These are phyloP conservation scores for Suillus occidentalis DNA, from an alignment of 768 basidiomycete species.

Conservation along the genomic window DNA sequence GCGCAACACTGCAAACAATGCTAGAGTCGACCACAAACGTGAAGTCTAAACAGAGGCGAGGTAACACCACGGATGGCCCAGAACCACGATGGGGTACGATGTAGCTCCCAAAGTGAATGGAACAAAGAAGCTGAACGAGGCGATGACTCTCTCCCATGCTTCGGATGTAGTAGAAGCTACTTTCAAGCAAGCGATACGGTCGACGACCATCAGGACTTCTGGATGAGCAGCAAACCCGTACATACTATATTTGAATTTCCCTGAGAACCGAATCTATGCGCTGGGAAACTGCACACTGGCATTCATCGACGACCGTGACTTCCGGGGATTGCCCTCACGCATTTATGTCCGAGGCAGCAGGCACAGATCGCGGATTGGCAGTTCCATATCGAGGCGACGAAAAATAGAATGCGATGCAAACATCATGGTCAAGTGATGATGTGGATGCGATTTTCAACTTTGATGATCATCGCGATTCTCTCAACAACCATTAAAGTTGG, in stretches of 20 bases:
- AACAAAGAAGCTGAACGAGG: background rate
- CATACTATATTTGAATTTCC: background rate
- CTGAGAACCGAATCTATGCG: background rate
- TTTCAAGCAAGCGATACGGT: background rate
- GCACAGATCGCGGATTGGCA: too few species aligned
- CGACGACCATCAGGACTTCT: background rate
- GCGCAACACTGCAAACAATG: too few species aligned
- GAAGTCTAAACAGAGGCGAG: constrained; percentile 3
- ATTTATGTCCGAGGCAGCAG: background rate
- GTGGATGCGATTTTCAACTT: background rate
- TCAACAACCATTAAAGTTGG: too few species aligned
- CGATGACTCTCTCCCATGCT: background rate
- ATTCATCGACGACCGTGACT: background rate
- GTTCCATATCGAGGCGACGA: background rate
- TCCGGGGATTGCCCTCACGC: too few species aligned
- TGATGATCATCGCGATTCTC: too few species aligned
- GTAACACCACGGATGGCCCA: constrained; percentile 4
- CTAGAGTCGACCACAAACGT: background rate
- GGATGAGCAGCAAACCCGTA: background rate
- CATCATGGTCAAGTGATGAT: background rate
- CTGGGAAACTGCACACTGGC: background rate
- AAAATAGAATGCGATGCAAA: background rate
- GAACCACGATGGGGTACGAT: background rate
- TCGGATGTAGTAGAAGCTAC: background rate
- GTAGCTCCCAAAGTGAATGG: background rate